Evolutionary conservation across 495 filamentous ascomycete species (phyloP), one percentile per base, ranked within the genome.

Genomic region (Penicillium coprophilum): DNA sequence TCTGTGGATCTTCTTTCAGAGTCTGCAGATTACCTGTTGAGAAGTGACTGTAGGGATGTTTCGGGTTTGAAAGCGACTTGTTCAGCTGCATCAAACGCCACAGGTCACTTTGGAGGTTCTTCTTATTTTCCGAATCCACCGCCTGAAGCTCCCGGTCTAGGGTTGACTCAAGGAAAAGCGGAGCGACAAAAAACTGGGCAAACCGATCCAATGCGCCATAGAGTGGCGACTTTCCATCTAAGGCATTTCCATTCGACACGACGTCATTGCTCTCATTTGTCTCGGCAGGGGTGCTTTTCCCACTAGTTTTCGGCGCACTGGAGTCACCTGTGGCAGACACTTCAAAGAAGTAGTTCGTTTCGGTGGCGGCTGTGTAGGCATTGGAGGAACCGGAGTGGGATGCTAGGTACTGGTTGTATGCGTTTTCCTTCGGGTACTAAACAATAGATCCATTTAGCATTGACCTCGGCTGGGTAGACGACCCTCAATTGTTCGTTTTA

Each of bases 81-180:
- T 89, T 89, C 30, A 99, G 80, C 68, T 99, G 94, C 71, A 92
- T 85, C 56, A 96, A 72, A 20, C 94, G 87, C 95, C 95, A 99
- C 56, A 83, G 77, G 69, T 99, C 94, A 71, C 83, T 96, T 75
- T 99, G 94, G 23, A 99, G 82, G 60, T 99, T 99, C 80, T 99
- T 97, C 80, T 99, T 99, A 74, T 97, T 96, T 69, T 99, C 94
- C 0, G 94, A 97, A 73, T 99, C 94, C 19, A 99, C 94, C 19
- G 94, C 94, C 57, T 78, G 83, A 56, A 99, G 77, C 73, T 99
- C 94, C 28, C 94, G 85, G 60, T 99, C 94, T 39, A 99, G 70
- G 2, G 93, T 96, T 39, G 87, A 91, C 50, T 86, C 84, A 12
- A 97, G 80, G 70, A 97, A 99, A 21, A 99, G 83, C 0, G 94